These are phyloP conservation scores for Zizania latifolia DNA, from an alignment of 176 grass and related monocot genomes.

Conservation along the genomic window DNA sequence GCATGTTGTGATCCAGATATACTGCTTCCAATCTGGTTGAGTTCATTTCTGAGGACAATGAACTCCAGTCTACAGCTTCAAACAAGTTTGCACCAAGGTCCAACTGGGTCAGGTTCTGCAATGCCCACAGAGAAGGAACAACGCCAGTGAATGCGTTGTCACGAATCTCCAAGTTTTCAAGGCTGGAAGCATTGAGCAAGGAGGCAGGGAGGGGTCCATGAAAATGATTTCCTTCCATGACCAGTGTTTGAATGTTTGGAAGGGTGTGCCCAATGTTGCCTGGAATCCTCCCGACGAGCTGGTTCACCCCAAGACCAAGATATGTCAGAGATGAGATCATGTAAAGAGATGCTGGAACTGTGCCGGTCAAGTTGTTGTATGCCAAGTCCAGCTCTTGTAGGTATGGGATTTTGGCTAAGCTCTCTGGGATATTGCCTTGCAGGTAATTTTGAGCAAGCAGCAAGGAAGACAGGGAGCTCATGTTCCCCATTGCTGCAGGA, in stretches of 20 bases:
- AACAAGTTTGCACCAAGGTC: neutral
- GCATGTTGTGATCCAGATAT: too few species aligned
- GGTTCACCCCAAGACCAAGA: neutral
- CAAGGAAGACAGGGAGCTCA: neutral
- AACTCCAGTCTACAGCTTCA: slow-evolving; percentile 7
- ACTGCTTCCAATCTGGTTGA: too few species aligned
- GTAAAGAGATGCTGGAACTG: slow-evolving; percentile 9
- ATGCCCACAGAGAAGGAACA: neutral
- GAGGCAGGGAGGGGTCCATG: neutral
- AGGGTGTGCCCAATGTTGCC: neutral
- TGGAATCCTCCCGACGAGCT: neutral
- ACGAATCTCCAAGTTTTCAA: neutral
- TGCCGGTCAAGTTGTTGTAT: slow-evolving; percentile 3
- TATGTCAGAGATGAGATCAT: neutral
- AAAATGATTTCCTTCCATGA: neutral
- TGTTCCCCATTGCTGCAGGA: neutral
- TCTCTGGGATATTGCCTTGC: neutral
- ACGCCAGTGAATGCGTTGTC: neutral
- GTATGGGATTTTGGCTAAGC: neutral
- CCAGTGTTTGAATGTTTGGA: neutral
- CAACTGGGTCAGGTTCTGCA: neutral
- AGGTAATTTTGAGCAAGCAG: neutral
- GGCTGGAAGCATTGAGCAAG: neutral
- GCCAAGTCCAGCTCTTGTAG: neutral
- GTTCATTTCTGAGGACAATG: neutral